phyloP scores from a whole-genome alignment of 2,329 filamentous ascomycete genomes.

The Diaporthe velutina region DNA sequence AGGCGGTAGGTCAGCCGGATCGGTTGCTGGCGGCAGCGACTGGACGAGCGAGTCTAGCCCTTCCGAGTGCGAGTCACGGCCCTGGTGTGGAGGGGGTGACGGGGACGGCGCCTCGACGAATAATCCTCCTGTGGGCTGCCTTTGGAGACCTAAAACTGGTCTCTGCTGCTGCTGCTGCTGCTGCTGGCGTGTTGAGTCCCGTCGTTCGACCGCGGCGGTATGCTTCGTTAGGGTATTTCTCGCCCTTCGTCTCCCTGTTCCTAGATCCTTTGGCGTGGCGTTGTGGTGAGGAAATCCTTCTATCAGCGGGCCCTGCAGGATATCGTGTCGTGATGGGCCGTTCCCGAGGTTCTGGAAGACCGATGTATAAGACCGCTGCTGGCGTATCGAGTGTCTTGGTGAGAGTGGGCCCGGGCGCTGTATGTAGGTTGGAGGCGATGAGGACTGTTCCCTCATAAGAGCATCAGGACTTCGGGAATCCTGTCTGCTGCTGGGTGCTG shows the following conservation, averaged over 20 bases:
- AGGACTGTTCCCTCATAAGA: slow-evolving; percentile 12
- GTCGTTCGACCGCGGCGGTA: background rate
- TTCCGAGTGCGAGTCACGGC: background rate
- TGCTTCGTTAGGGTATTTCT: slow-evolving; percentile 12
- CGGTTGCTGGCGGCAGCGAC: slow-evolving; percentile 9
- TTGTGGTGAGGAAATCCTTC: slow-evolving; percentile 29
- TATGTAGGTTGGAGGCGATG: background rate
- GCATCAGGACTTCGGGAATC: background rate
- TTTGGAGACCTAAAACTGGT: background rate
- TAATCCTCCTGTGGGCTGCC: slow-evolving; percentile 22
- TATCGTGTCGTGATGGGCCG: slow-evolving; percentile 13
- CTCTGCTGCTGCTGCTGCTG: background rate
- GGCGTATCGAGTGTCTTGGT: background rate
- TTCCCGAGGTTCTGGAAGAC: slow-evolving; percentile 1
- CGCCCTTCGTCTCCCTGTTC: background rate
- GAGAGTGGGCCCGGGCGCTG: background rate
- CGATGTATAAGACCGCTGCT: slow-evolving; percentile 16
- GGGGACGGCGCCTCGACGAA: slow-evolving; percentile 16
- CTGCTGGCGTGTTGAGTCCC: background rate
- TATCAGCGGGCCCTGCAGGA: background rate
- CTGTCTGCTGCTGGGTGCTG: background rate
- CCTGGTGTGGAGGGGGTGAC: slow-evolving; percentile 4
- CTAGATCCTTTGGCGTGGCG: slow-evolving; percentile 22
- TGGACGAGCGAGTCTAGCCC: slow-evolving; percentile 14
- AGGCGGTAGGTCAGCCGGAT: background rate